Conservation (phyloP, 2,329 filamentous ascomycete species). For the Dactylellina cionopaga region DNA sequence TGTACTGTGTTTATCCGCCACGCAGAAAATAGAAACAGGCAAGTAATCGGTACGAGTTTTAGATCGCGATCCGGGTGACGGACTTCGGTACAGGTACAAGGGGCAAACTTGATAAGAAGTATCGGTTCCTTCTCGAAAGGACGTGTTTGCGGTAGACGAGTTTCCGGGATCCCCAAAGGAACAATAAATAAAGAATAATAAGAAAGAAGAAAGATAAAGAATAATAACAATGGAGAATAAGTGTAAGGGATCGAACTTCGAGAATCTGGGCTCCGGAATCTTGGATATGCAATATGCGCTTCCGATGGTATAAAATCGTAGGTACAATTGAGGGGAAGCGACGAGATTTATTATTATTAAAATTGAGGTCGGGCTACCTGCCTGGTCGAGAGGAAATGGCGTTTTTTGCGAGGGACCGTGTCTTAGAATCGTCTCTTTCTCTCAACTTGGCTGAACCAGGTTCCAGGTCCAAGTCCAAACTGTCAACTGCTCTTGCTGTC, state of each 20-base stretch:
- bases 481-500: background rate
- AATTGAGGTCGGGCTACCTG: slow-evolving; percentile 17
- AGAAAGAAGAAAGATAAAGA: background rate
- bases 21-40: slow-evolving; percentile 48
- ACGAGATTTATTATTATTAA: slow-evolving; percentile 22
- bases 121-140: too few species aligned
- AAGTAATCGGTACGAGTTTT: background rate
- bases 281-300: too few species aligned
- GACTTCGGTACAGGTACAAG: too few species aligned
- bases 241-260: too few species aligned
- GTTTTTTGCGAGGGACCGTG: slow-evolving; percentile 17
- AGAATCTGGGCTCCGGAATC: too few species aligned
- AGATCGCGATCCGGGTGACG: slow-evolving; percentile 3
- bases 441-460: slow-evolving; percentile 16
- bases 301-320: background rate
- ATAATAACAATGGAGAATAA: background rate
- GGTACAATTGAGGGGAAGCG: slow-evolving; percentile 4
- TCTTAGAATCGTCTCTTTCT: slow-evolving; percentile 16
- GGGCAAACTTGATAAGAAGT: too few species aligned
- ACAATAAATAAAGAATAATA: background rate
- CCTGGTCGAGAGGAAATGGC: slow-evolving; percentile 14
- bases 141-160: background rate
- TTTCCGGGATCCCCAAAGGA: background rate
- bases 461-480: too few species aligned
- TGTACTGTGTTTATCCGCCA: slow-evolving; percentile 50